Base-by-base conservation (phyloP, 129 eudicot species). In the Apium graveolens region DNA sequence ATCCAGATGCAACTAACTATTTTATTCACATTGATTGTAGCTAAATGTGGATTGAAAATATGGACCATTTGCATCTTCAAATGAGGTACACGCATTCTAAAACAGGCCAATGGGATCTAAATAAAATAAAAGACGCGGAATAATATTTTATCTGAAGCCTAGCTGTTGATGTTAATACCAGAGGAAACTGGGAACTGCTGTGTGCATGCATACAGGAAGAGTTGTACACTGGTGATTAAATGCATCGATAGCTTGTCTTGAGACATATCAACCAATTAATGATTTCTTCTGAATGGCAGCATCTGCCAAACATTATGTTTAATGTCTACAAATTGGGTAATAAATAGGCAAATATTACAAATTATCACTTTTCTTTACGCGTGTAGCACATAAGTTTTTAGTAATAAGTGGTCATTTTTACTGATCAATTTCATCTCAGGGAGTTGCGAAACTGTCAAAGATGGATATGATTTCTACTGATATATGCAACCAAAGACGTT, bases 91-190 rank as follows among this genome's bases (percentile, higher is more conserved):
- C 66, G 24, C 66, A 0, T 57, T 57, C 31, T 57, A 57, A 57
- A 57, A n/a, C 32, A 60, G 68, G 16, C 32, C 16, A 26, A 8
- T 60, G 32, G 32, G 68, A 60, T 60, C 68, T 14, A n/a, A 60
- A 60, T n/a, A 57, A 5, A 21, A 1, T 57, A 9, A 11, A 26
- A n/a, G 34, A 26, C 21, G 31, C 32, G 6, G 32, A 26, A 14
- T 60, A 9, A 60, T 60, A 14, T 60, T 26, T 60, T 26, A 26
- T 60, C 68, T 31, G 72, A 63, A 31, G 41, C 72, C 72, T 66
- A 66, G 72, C 72, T 66, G 39, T 66, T 65, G 31, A 57, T 57
- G 65, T n/a, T 57, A 31, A 57, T 57, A 24, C 27, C 62, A 53
- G 62, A 0, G 35, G 35, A 11, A 60, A 62, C 26, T 26, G 69